phyloP scores from a whole-genome alignment of 345 rosid species.

The Sapria himalayana region DNA sequence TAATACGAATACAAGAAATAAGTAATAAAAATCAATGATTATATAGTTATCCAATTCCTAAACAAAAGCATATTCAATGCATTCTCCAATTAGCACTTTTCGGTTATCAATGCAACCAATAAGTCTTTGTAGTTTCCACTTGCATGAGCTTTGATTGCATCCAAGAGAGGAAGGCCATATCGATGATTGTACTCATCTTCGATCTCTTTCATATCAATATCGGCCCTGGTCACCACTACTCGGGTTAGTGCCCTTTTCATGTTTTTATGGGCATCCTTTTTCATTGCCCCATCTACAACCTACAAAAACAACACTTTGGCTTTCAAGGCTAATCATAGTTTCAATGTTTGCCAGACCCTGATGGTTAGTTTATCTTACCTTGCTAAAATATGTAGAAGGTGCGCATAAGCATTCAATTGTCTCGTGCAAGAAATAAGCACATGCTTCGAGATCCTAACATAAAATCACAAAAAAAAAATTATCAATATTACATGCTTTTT shows the following conservation, averaged over 20 bases:
- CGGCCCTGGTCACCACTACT: slow-evolving; percentile 54
- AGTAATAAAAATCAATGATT: no score
- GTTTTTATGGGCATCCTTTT: slow-evolving; percentile 23
- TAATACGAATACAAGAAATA: no score
- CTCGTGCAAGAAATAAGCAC: slow-evolving; percentile 18
- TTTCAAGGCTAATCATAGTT: neutral
- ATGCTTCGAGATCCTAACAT: slow-evolving; percentile 28
- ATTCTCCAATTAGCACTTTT: slow-evolving; percentile 15
- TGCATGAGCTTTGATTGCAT: slow-evolving; percentile 27
- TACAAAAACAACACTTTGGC: slow-evolving; percentile 3
- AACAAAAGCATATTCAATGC: no score
- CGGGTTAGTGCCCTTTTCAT: slow-evolving; percentile 46
- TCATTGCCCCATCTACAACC: slow-evolving; percentile 45
- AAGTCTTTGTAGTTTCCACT: slow-evolving; percentile 71
- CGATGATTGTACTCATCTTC: slow-evolving; percentile 19
- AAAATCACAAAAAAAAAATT: neutral
- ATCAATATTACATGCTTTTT: neutral
- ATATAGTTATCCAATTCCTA: no score
- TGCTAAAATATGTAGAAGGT: slow-evolving; percentile 45
- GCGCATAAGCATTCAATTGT: slow-evolving; percentile 43
- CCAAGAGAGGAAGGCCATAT: slow-evolving; percentile 23
- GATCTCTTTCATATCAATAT: slow-evolving; percentile 38
- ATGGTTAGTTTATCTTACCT: slow-evolving; percentile 28
- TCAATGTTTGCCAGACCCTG: no score
- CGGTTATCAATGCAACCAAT: slow-evolving; percentile 32